Percentiles rank a stretch among this genome's conserved stretches.
These are phyloP conservation scores for Mycothermus thermophilus DNA, from an alignment of 495 filamentous ascomycete species.

Conservation along the genomic window DNA sequence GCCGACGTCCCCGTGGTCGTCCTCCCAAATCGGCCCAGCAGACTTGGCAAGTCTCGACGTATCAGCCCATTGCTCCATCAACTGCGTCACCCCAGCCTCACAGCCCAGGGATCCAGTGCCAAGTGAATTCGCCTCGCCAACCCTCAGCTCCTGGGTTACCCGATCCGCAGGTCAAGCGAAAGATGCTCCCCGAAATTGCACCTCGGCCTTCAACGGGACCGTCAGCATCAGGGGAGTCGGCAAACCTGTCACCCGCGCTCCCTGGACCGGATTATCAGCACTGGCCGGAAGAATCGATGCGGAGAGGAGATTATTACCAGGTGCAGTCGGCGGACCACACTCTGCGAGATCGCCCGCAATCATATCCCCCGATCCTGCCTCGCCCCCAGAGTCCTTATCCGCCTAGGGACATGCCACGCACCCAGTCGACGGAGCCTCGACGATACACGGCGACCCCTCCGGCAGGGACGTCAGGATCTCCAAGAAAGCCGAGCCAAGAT, in stretches of 20 bases:
- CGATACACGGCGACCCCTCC: too few species aligned
- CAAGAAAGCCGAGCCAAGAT: background rate
- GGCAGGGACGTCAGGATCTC: too few species aligned
- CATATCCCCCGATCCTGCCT: constrained; percentile 5
- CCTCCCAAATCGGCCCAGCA: constrained; percentile 16
- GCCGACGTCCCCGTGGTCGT: constrained; percentile 17
- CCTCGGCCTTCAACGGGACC: constrained; percentile 5
- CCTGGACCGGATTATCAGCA: constrained; percentile 4
- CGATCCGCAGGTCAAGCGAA: constrained; percentile 2
- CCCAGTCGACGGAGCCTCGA: background rate
- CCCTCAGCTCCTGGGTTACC: background rate
- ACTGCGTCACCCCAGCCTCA: constrained; percentile 12
- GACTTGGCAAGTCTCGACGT: constrained; percentile 19
- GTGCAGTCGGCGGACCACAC: background rate
- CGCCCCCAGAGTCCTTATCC: constrained; percentile 10
- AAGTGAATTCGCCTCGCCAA: background rate
- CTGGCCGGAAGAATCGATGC: constrained; percentile 5
- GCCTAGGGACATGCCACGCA: too few species aligned
- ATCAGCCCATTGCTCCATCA: constrained; percentile 26
- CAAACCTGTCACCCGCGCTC: constrained; percentile 1
- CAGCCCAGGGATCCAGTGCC: constrained; percentile 7
- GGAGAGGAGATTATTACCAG: background rate
- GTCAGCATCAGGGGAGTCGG: too few species aligned
- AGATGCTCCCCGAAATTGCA: constrained; percentile 8
- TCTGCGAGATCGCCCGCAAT: background rate